Conservation (phyloP, 2,329 filamentous ascomycete genomes). For the Gaeumannomyces tritici region DNA sequence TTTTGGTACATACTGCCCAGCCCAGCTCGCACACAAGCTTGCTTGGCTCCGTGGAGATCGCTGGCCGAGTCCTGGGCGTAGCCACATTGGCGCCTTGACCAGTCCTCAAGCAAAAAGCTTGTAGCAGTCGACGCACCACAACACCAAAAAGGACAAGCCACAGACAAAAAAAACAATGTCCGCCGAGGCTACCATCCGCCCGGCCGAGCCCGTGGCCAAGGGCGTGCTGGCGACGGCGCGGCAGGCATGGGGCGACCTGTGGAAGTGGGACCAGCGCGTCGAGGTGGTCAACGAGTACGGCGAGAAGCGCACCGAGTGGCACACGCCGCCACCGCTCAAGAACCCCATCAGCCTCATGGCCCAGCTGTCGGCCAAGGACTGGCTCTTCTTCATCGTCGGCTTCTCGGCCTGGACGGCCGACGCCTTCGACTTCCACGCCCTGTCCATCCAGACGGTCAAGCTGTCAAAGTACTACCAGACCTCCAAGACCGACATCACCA, state of each 20-base stretch:
- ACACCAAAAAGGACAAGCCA: neutral
- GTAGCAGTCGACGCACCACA: neutral
- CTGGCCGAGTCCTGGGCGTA: neutral
- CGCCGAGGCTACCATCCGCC: conserved; percentile 10
- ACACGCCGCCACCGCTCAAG: conserved; percentile 51
- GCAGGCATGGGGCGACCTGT: conserved; percentile 18
- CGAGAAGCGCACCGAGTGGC: conserved; percentile 55
- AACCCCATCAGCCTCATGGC: conserved; percentile 63
- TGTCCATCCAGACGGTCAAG: conserved; percentile 70
- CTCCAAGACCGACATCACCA: conserved; percentile 58
- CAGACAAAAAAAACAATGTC: neutral
- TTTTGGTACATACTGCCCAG: neutral
- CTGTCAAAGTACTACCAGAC: conserved; percentile 42
- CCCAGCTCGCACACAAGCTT: too few relatives aligned
- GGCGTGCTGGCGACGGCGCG: conserved; percentile 34
- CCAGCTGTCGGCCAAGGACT: conserved; percentile 54
- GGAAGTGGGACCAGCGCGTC: conserved; percentile 62
- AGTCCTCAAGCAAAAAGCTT: neutral
- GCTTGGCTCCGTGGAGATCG: too few relatives aligned
- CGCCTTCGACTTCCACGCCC: conserved; percentile 75
- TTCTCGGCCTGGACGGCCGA: conserved; percentile 72
- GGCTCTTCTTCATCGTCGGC: conserved; percentile 68
- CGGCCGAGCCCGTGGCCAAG: conserved; percentile 58
- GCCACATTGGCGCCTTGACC: neutral
- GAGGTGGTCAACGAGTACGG: conserved; percentile 52